Evolutionary conservation across 169 alveolate genomes (phyloP).

Genomic region (Pseudocohnilembus persalinus): DNA sequence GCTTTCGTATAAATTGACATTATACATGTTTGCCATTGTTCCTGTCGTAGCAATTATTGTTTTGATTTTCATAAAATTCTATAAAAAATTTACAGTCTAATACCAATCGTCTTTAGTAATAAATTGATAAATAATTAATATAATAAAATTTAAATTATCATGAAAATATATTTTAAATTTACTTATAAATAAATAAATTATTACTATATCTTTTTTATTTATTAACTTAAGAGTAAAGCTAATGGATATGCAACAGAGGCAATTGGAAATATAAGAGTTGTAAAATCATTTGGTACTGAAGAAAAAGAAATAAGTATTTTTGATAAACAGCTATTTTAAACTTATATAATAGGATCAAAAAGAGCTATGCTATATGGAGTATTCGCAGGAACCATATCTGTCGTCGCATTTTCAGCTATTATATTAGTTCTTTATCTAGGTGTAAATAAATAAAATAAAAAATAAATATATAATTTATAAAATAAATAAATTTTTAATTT

Average conservation of each 20-base stretch:
- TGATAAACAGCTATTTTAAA: neutral
- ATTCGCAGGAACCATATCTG: slow-evolving; percentile 15
- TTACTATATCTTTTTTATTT: too few relatives aligned
- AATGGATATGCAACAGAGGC: slow-evolving; percentile 37
- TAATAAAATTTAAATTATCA: too few relatives aligned
- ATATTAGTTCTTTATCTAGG: slow-evolving; percentile 29
- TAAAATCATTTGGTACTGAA: slow-evolving; percentile 32
- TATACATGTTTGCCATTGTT: slow-evolving; percentile 21
- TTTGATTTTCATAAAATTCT: slow-evolving; percentile 15
- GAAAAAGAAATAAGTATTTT: slow-evolving; percentile 12
- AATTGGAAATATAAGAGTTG: slow-evolving; percentile 38
- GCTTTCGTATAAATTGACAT: slow-evolving; percentile 25
- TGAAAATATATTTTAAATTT: too few relatives aligned
- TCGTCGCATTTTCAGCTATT: slow-evolving; percentile 23
- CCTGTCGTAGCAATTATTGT: slow-evolving; percentile 31
- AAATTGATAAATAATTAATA: too few relatives aligned
- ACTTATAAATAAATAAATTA: too few relatives aligned
- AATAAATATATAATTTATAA: too few relatives aligned
- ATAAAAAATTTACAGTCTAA: slow-evolving; percentile 22
- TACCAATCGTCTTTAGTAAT: slow-evolving; percentile 19
- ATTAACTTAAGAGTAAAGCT: slow-evolving; percentile 2
- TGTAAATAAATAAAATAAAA: too few relatives aligned
- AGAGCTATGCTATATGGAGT: slow-evolving; percentile 19
- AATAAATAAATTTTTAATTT: too few relatives aligned
- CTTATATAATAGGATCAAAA: slow-evolving; percentile 30